phyloP scores from a whole-genome alignment of 2,329 filamentous ascomycete genomes.

The Monilinia laxa region DNA sequence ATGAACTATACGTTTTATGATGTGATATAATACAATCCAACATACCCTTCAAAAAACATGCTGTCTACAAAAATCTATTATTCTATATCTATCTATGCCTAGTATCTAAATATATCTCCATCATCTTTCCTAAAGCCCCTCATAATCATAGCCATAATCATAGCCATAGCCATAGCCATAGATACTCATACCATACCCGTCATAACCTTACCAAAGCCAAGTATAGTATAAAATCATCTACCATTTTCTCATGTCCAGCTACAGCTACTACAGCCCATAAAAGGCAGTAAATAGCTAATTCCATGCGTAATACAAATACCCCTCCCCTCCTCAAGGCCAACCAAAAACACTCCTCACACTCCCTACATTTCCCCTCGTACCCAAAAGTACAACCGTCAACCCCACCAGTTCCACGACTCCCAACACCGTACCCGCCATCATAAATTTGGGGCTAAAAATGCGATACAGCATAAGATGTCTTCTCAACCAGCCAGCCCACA shows the following conservation, averaged over 20 bases:
- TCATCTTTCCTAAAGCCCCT: no score
- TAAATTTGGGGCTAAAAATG: constrained; percentile 88
- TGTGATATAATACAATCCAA: no score
- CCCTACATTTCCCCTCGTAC: constrained; percentile 71
- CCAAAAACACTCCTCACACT: constrained; percentile 89
- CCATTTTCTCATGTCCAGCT: not conserved
- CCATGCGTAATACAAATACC: not conserved
- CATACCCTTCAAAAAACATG: not conserved
- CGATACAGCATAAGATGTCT: constrained; percentile 95
- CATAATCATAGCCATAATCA: no score
- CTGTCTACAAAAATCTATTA: not conserved
- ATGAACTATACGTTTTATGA: no score
- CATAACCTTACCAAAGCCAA: not conserved
- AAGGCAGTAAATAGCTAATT: not conserved
- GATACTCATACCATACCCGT: not conserved
- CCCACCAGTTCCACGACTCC: constrained; percentile 75
- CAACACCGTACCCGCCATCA: constrained; percentile 73
- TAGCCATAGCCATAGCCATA: no score
- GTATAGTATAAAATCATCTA: not conserved
- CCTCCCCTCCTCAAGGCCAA: constrained; percentile 42
- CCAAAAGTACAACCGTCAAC: constrained; percentile 68
- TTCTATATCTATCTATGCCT: not conserved
- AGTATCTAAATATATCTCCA: not conserved
- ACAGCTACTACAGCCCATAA: not conserved
- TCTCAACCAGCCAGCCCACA: constrained; percentile 84